Percentiles rank a stretch among this genome's conserved stretches.
These are phyloP conservation scores for Pyricularia grisea DNA, from an alignment of 2,329 filamentous ascomycete species.

Conservation along the genomic window DNA sequence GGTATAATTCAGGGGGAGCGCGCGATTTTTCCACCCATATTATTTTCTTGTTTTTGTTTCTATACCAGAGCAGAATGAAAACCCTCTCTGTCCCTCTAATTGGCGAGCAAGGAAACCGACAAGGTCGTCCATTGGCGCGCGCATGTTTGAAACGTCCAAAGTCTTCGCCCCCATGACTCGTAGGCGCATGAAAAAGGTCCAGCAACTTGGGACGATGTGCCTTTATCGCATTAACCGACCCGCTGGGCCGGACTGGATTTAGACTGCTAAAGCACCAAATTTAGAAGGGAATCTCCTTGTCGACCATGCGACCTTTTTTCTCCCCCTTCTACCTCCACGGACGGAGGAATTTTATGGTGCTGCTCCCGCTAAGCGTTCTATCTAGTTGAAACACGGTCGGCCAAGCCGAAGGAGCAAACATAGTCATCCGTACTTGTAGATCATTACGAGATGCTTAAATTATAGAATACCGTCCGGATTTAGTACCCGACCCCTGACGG, in stretches of 20 bases:
- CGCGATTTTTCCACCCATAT: background rate
- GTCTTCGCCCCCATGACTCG: background rate
- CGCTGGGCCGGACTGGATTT: background rate
- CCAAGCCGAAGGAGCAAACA: background rate
- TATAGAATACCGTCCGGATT: background rate
- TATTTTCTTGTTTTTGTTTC: background rate
- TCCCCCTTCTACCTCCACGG: background rate
- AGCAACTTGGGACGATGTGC: background rate
- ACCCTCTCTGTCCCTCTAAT: background rate
- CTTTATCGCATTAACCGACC: background rate
- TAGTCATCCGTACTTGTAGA: background rate
- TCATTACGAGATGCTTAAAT: background rate
- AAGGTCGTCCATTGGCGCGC: background rate
- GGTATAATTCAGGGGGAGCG: background rate
- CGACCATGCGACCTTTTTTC: background rate
- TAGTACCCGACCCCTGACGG: background rate
- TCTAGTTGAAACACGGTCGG: background rate
- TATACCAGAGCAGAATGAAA: background rate
- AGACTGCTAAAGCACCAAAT: background rate
- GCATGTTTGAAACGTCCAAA: background rate
- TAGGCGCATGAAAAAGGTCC: background rate
- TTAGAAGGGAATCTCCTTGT: background rate
- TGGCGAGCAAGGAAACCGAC: background rate
- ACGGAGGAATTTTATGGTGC: background rate
- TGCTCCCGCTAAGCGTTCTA: background rate